These are phyloP conservation scores for Hirsutella rhossiliensis DNA, from an alignment of 2,329 filamentous ascomycete species.

Conservation along the genomic window DNA sequence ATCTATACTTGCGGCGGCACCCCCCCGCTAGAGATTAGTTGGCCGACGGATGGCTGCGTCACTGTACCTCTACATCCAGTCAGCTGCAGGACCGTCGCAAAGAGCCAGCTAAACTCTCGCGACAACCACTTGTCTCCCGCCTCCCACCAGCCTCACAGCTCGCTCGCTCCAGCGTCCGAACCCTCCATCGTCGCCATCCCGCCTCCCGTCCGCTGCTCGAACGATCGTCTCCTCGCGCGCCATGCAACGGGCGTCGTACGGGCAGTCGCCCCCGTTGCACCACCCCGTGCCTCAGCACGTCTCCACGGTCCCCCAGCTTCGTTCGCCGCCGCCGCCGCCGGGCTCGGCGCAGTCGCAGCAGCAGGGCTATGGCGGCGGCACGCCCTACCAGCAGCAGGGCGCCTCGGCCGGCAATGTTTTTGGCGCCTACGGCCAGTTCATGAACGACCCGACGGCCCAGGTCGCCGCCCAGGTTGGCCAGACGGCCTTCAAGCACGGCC, in stretches of 20 bases:
- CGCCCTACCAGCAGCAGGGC: conserved; percentile 60
- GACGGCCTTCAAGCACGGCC: conserved; percentile 79
- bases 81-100: not conserved
- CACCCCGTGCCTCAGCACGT: conserved; percentile 98
- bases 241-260: conserved; percentile 83
- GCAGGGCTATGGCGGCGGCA: conserved; percentile 48
- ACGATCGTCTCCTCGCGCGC: conserved; percentile 5
- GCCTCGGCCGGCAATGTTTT: conserved; percentile 41
- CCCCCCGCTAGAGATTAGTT: too few species aligned
- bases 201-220: not conserved
- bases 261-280: conserved; percentile 85
- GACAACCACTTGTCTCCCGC: not conserved
- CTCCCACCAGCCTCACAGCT: not conserved
- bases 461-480: conserved; percentile 92
- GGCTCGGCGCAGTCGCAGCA: conserved; percentile 56
- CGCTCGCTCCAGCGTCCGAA: not conserved
- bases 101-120: not conserved
- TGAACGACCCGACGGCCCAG: conserved; percentile 90
- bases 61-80: too few species aligned
- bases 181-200: not conserved
- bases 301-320: conserved; percentile 91
- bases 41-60: too few species aligned
- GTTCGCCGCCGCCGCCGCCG: conserved; percentile 78
- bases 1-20: too few species aligned
- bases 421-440: conserved; percentile 78